Evolutionary conservation across 495 filamentous ascomycete species (phyloP), one percentile per base, ranked within the genome.

Genomic region (Tuber magnatum): DNA sequence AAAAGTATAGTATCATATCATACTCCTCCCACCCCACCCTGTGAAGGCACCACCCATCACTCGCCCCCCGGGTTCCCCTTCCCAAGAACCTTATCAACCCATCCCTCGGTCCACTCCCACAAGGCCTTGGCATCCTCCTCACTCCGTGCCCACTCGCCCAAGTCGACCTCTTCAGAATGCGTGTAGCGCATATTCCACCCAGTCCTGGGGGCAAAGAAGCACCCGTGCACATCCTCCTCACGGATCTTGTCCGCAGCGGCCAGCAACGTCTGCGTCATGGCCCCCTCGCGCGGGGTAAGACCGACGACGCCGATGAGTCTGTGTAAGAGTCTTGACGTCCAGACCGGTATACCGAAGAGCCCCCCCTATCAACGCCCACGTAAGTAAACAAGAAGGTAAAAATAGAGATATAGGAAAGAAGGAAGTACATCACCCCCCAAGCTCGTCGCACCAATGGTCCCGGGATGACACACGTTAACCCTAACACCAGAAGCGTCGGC

Each of bases 391-490:
- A 77, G 42, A 48, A 41, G 38, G 28, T 46, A 44, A 8, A 22
- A 40, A 40, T 40, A 40, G 39, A 40, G 2, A 40, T 40, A 40
- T 40, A 40, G 39, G 39, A 40, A 40, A 7, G 39, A 40, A 40
- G 70, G 22, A 75, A 69, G 71, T 40, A 79, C 77, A 69, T 42
- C 71, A 44, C 46, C 76, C 5, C 76, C 77, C 40, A 79, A 75
- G 40, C 71, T 71, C 12, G 77, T 78, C 32, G 61, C 77, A 18
- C 76, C 77, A 74, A 78, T 42, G 2, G 68, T 74, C 73, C 77
- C 77, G 40, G 77, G 77, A 71, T 78, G 77, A 46, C 77, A 78
- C 70, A 61, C 68, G 74, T 78, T 78, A 51, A 78, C 77, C 69
- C 77, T 78, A 32, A 78, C 43, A 8, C 76, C 76, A 8, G 38